phyloP scores from a whole-genome alignment of 2,329 filamentous ascomycete species.

The Mycosphaerella sp. region DNA sequence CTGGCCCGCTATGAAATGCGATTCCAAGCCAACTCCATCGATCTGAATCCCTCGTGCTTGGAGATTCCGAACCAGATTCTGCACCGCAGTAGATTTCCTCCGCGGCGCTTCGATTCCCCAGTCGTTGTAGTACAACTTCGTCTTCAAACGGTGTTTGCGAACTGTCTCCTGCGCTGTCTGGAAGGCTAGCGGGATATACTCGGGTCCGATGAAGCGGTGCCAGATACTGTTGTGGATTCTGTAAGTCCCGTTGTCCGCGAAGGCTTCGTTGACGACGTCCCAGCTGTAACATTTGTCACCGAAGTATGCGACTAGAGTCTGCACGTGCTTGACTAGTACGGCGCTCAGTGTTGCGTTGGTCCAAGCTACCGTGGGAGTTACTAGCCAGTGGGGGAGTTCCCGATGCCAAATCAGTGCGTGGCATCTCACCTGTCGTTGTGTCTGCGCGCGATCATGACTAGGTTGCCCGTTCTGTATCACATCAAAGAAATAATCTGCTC shows the following conservation, averaged over 20 bases:
- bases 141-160: no score
- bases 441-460: not conserved
- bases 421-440: constrained; percentile 27
- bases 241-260: not conserved
- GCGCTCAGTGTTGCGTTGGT: constrained; percentile 39
- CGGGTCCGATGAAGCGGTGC: constrained; percentile 27
- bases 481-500: constrained; percentile 2
- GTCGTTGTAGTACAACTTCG: constrained; percentile 31
- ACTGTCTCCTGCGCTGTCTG: no score
- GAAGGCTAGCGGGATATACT: constrained; percentile 26
- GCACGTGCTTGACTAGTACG: constrained; percentile 41
- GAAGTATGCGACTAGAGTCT: constrained; percentile 36
- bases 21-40: constrained; percentile 46
- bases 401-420: constrained; percentile 41
- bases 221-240: constrained; percentile 20
- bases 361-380: constrained; percentile 17
- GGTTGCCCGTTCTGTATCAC: constrained; percentile 7
- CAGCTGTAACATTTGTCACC: constrained; percentile 35
- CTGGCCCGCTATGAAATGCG: constrained; percentile 42
- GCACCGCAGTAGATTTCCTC: constrained; percentile 22
- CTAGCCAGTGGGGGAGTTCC: constrained; percentile 38
- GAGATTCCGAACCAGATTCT: constrained; percentile 24
- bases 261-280: constrained; percentile 17
- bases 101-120: constrained; percentile 27
- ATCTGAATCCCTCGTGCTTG: constrained; percentile 30